Evolutionary conservation across 2,329 filamentous ascomycete species (phyloP).

Genomic region (Atkinsonella hypoxylon): DNA sequence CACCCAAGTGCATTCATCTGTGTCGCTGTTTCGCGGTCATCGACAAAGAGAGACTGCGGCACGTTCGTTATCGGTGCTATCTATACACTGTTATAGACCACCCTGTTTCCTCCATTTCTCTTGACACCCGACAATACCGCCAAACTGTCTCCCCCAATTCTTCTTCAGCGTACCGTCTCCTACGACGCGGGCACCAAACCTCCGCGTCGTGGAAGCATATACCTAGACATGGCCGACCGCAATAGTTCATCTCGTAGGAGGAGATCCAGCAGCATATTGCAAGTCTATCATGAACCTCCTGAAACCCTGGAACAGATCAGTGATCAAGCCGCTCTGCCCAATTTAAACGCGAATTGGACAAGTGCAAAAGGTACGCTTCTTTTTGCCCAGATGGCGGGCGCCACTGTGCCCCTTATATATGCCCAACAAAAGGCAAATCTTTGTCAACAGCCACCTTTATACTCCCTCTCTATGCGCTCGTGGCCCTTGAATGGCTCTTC

Average conservation of each 20-base stretch:
- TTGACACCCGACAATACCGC: slow-evolving; percentile 53
- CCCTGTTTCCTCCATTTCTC: slow-evolving; percentile 7
- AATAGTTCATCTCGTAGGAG: slow-evolving; percentile 66
- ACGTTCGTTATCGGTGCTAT: slow-evolving; percentile 4
- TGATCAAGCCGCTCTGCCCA: slow-evolving; percentile 88
- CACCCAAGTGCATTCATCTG: background rate
- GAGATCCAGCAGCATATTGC: slow-evolving; percentile 85
- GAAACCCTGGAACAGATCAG: slow-evolving; percentile 97
- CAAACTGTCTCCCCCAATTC: slow-evolving; percentile 87
- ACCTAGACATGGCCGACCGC: slow-evolving; percentile 47
- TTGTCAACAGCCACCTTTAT: background rate
- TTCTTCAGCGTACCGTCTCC: slow-evolving; percentile 81
- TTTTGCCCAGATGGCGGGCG: background rate
- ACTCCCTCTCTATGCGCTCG: background rate
- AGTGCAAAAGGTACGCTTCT: slow-evolving; percentile 81
- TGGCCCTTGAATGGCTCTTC: background rate
- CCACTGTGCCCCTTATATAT: background rate
- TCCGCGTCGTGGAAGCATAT: slow-evolving; percentile 48
- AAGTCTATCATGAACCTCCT: slow-evolving; percentile 90
- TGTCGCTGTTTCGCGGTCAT: slow-evolving; percentile 1
- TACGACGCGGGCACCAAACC: slow-evolving; percentile 73
- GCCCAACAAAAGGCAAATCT: background rate
- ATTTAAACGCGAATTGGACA: slow-evolving; percentile 97
- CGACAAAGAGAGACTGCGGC: slow-evolving; percentile 4
- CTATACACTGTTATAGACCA: slow-evolving; percentile 4